Evolutionary conservation across 805 yeast genomes (phyloP), one percentile per base, ranked within the genome.

Genomic region (Komagataella phaffii): DNA sequence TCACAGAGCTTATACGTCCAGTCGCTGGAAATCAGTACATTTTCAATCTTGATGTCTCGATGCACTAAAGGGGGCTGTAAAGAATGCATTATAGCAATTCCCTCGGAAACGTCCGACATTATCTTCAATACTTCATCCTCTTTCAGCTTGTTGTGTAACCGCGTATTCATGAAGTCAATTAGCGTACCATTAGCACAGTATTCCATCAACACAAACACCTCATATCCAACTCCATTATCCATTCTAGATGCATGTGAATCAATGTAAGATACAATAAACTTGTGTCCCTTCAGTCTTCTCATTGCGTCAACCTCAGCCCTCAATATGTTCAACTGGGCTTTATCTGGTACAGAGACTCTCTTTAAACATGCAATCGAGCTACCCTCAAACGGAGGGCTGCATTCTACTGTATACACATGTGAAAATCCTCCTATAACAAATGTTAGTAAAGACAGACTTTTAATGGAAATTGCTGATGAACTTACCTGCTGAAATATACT

Each of bases 261-360:
- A 50, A 89, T 86, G 64, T 93, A 93, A 2, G 88, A 81, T 1
- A 93, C 99, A 55, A 93, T 81, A 62, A 83, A 82, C 48, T 77
- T 76, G 56, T 85, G 78, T 7, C 95, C 96, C 55, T 82, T 72
- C 40, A 93, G 72, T 24, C 96, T 73, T 66, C 88, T 86, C 98
- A 93, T 91, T 10, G 97, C 95, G 63, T 93, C 98, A 14, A 93
- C 99, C 65, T 93, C 99, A 45, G 95, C 96, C 55, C 98, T 72
- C 50, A 93, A 71, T 21, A 83, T 76, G 59, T 86, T 88, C 63
- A 93, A 73, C 50, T 85, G 85, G 60, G 81, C 77, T 66, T 93
- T 93, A 63, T 85, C 88, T 3, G 97, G 97, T 3, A 93, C 99
- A 36, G 83, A 83, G n/a, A 93, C 98, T 56, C 99, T 76, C 66